A percentile compares a stretch with the other conserved stretches of the same genome.
phyloP scores from a whole-genome alignment of 306 rosid species.

The Boehmeria nivea region DNA sequence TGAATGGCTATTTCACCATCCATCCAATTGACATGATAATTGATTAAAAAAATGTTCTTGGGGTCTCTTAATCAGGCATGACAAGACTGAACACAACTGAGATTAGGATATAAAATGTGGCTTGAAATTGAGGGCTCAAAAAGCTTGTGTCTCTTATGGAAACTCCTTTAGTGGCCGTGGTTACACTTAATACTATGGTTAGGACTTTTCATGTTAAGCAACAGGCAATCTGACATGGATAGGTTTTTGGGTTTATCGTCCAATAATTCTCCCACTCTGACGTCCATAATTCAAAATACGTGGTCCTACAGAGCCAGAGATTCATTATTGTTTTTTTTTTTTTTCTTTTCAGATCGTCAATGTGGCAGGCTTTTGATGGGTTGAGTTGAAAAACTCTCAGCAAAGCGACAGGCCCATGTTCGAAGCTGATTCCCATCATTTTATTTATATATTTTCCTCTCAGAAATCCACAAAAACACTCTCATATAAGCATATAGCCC shows the following conservation, averaged over 20 bases:
- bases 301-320: conserved; percentile 18
- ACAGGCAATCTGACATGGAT: conserved; percentile 7
- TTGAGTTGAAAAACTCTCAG: conserved; percentile 7
- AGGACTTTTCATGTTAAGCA: not conserved
- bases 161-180: not conserved
- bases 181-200: not conserved
- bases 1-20: too few species aligned
- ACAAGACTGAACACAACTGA: not conserved
- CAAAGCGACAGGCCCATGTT: conserved; percentile 13
- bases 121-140: not conserved
- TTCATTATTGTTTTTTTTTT: conserved; percentile 15
- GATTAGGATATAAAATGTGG: conserved; percentile 7
- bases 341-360: conserved; percentile 14
- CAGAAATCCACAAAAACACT: too few species aligned
- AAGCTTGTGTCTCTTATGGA: not conserved
- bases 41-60: not conserved
- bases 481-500: not conserved
- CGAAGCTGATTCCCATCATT: conserved; percentile 10
- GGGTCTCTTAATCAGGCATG: conserved; percentile 2
- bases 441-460: not conserved
- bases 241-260: not conserved
- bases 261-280: conserved; percentile 6
- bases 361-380: conserved; percentile 15
- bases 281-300: conserved; percentile 13
- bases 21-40: conserved; percentile 7